phyloP scores from a whole-genome alignment of 345 rosid species.

The Fremontodendron californicum region DNA sequence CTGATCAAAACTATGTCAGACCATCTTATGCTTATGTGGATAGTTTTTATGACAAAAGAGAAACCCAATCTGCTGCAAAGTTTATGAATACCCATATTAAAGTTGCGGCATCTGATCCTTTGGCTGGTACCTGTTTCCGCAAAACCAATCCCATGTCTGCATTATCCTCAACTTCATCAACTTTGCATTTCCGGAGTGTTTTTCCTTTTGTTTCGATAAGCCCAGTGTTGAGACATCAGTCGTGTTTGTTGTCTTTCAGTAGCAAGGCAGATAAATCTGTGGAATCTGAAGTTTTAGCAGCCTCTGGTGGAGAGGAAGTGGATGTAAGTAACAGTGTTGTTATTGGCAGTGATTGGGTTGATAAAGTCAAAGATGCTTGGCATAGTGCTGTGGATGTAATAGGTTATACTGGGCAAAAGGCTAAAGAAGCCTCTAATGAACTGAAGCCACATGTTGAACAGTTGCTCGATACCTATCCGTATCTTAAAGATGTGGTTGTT shows the following conservation, averaged over 20 bases:
- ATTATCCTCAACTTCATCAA: slow-evolving; percentile 20
- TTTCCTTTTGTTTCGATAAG: slow-evolving; percentile 32
- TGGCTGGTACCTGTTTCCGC: slow-evolving; percentile 6
- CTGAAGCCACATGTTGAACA: slow-evolving; percentile 60
- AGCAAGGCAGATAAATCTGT: slow-evolving; percentile 36
- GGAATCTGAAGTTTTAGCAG: slow-evolving; percentile 28
- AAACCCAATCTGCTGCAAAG: slow-evolving; percentile 17
- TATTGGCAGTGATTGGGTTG: slow-evolving; percentile 48
- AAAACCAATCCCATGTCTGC: slow-evolving; percentile 19
- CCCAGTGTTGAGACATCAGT: slow-evolving; percentile 26
- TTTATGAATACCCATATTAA: slow-evolving; percentile 1
- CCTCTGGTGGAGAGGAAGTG: slow-evolving; percentile 35
- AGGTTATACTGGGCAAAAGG: slow-evolving; percentile 49
- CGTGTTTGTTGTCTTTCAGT: slow-evolving; percentile 44
- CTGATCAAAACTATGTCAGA: slow-evolving; percentile 19
- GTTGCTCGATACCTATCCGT: slow-evolving; percentile 60
- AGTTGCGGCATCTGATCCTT: slow-evolving; percentile 10
- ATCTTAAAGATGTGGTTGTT: slow-evolving; percentile 52
- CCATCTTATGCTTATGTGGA: slow-evolving; percentile 16
- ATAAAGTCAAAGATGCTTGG: slow-evolving; percentile 55
- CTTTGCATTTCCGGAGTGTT: slow-evolving; percentile 11
- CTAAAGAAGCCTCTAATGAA: slow-evolving; percentile 51
- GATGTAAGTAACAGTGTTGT: slow-evolving; percentile 26
- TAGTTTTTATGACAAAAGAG: slow-evolving; percentile 12
- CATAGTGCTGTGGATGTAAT: slow-evolving; percentile 39